Evolutionary conservation across 768 basidiomycete species (phyloP), one percentile per base, ranked within the genome.

Genomic region (Lactifluus echinatus): DNA sequence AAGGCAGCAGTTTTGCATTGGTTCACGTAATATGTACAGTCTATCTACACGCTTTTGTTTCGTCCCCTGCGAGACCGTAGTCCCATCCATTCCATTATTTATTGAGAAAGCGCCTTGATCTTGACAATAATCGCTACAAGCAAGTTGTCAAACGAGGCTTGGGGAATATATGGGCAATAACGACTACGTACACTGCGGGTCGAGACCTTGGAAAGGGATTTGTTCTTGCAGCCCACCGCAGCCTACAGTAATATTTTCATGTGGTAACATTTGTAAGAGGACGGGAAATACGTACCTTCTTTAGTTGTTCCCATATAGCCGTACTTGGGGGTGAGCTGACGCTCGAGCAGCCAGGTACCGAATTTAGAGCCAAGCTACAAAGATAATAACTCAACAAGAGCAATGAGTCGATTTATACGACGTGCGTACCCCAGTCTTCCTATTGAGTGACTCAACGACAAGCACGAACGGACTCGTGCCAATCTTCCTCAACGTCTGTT

Each of bases 311-410:
- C 88, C 73, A 93, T 84, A 75, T 92, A 89, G 14, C 77, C 82
- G 66, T 85, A 93, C 66, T 78, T 85, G 42, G 90, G 90, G 12
- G 86, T 85, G 57, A 92, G 80, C 64, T 77, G 73, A 63, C 90
- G 85, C 70, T 92, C 89, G 23, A 93, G 75, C 29, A 92, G 75
- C 88, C 89, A 93, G 0, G 89, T 89, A 23, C 91, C 91, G 66
- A 80, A 86, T 71, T 85, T 88, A 42, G 85, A 87, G 40, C 88
- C 89, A 65, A 91, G 85, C 75, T 79, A 33, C 14, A 23, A 42
- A 2, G 29, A 24, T 40, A 24, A 46, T 45, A 42, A 39, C 3
- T 47, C n/a, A 60, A 51, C 2, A 23, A 43, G 12, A 19, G 17
- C 6, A 10, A 53, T 1, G 19, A 53, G 12, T 49, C 33, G 40